phyloP scores from a whole-genome alignment of 169 alveolate species.

The Theileria parva region DNA sequence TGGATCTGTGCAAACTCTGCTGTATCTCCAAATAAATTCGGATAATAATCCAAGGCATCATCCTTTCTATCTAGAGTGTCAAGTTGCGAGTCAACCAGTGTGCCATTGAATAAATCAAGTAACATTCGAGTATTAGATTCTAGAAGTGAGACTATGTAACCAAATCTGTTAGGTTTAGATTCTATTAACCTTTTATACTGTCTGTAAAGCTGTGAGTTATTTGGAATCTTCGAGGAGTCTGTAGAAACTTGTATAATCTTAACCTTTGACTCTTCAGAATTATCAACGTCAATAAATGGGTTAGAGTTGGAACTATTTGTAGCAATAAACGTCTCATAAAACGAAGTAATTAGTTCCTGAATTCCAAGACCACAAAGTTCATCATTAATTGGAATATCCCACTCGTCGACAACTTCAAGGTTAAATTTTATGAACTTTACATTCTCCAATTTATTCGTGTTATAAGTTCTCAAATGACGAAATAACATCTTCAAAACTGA shows the following conservation, averaged over 20 bases:
- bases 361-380: slow-evolving; percentile 30
- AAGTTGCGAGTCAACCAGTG: background rate
- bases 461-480: slow-evolving; percentile 50
- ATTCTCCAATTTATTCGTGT: slow-evolving; percentile 13
- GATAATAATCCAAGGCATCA: slow-evolving; percentile 73
- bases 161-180: slow-evolving; percentile 47
- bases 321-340: slow-evolving; percentile 28
- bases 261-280: slow-evolving; percentile 42
- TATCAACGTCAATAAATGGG: slow-evolving; percentile 42
- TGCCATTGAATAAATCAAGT: slow-evolving; percentile 30
- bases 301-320: background rate
- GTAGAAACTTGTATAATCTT: slow-evolving; percentile 27
- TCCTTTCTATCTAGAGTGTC: slow-evolving; percentile 21
- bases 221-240: background rate
- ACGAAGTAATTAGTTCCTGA: slow-evolving; percentile 20
- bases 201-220: slow-evolving; percentile 25
- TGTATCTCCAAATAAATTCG: slow-evolving; percentile 81
- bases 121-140: slow-evolving; percentile 52
- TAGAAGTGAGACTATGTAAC: slow-evolving; percentile 42
- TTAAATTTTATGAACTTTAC: slow-evolving; percentile 42
- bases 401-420: slow-evolving; percentile 45
- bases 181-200: slow-evolving; percentile 34
- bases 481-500: slow-evolving; percentile 27
- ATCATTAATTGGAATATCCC: slow-evolving; percentile 59
- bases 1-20: slow-evolving; percentile 79